Evolutionary conservation across 768 basidiomycete genomes (phyloP).

Genomic region (Dictyophora rubrovolvata): DNA sequence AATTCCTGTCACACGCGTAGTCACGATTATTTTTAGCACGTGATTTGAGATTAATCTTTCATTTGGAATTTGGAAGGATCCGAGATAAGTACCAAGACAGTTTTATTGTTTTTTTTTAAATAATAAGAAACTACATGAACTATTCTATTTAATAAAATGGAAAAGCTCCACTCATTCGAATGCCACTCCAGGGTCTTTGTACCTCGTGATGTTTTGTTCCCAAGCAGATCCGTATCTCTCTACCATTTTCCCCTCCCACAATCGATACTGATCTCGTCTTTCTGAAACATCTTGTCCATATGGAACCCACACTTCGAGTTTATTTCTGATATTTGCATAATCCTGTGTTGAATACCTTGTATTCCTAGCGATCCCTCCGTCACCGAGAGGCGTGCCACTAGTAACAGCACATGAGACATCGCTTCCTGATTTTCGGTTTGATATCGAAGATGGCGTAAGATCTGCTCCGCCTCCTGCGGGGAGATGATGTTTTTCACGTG

Average conservation of each 20-base stretch:
- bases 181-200: slow-evolving; percentile 1
- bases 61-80: not conserved
- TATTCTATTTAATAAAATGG: not conserved
- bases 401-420: not conserved
- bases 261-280: not conserved
- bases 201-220: slow-evolving; percentile 1
- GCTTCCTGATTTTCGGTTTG: not conserved
- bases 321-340: not conserved
- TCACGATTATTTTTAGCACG: not conserved
- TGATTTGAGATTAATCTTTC: not conserved
- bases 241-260: slow-evolving; percentile 6
- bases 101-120: not conserved
- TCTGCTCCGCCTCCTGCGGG: not conserved
- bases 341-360: slow-evolving; percentile 5
- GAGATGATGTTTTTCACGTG: not conserved
- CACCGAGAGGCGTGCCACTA: not conserved
- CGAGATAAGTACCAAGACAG: not conserved
- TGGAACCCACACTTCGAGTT: not conserved
- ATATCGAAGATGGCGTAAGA: not conserved
- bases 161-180: not conserved
- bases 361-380: not conserved
- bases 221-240: slow-evolving; percentile 1
- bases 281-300: not conserved
- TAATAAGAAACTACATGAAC: not conserved
- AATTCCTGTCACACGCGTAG: not conserved